These are phyloP conservation scores for Ramaria rubella DNA, from an alignment of 768 basidiomycete genomes.

Conservation along the genomic window DNA sequence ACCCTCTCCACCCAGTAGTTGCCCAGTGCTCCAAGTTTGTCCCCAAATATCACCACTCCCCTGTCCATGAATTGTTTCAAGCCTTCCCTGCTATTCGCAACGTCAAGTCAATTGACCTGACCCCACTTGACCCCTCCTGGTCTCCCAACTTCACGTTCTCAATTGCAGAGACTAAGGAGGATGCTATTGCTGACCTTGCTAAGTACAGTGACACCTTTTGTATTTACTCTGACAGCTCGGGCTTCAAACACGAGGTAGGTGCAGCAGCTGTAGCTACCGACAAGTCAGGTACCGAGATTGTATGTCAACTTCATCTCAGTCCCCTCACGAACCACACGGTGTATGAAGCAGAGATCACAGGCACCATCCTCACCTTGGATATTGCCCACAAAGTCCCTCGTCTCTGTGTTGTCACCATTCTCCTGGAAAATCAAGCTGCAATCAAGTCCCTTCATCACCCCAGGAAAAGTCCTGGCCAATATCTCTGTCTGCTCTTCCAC, in stretches of 20 bases:
- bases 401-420: not conserved
- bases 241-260: not conserved
- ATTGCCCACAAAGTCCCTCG: no score
- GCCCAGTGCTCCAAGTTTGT: not conserved
- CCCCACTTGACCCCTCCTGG: not conserved
- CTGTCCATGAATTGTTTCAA: constrained; percentile 19
- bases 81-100: not conserved
- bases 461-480: constrained; percentile 6
- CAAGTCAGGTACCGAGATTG: not conserved
- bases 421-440: constrained; percentile 10
- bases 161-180: constrained; percentile 7
- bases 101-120: constrained; percentile 12
- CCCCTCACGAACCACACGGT: constrained; percentile 3
- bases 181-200: not conserved
- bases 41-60: constrained; percentile 13
- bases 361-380: constrained; percentile 4
- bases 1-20: constrained; percentile 13
- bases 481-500: constrained; percentile 11
- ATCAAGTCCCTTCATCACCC: constrained; percentile 2
- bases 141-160: not conserved
- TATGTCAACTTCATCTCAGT: not conserved
- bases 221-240: constrained; percentile 16
- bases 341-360: constrained; percentile 10
- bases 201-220: not conserved
- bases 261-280: not conserved